phyloP scores from a whole-genome alignment of 495 filamentous ascomycete species.

The Lasiosphaeriaceae sp. region DNA sequence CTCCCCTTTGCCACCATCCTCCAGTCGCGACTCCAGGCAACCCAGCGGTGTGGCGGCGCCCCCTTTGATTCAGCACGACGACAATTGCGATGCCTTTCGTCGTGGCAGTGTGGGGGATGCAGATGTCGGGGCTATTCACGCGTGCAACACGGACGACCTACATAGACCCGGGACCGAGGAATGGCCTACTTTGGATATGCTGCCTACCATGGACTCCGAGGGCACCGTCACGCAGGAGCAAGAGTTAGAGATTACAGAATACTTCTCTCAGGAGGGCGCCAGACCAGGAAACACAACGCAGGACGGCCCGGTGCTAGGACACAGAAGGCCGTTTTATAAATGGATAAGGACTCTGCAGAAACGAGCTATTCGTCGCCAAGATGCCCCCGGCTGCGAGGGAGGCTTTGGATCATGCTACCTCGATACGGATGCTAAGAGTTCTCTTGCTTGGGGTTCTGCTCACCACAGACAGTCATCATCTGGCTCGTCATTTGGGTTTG shows the following conservation, averaged over 20 bases:
- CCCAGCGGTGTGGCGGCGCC: not conserved
- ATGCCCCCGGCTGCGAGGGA: constrained; percentile 21
- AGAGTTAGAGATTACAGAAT: constrained; percentile 20
- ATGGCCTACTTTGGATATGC: constrained; percentile 42
- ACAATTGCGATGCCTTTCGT: not conserved
- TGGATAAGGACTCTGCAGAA: constrained; percentile 57
- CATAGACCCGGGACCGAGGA: constrained; percentile 17
- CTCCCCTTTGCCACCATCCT: not conserved
- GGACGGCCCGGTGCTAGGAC: constrained; percentile 13
- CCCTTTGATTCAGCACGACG: not conserved
- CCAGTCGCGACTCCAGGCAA: not conserved
- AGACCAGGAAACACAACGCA: constrained; percentile 6
- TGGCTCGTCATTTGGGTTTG: constrained; percentile 66
- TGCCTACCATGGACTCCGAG: constrained; percentile 33
- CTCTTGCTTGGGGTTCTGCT: constrained; percentile 14
- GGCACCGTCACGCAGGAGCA: constrained; percentile 27
- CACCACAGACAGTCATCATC: constrained; percentile 60
- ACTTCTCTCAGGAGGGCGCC: constrained; percentile 20
- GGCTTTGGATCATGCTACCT: constrained; percentile 38
- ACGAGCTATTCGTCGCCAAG: constrained; percentile 40
- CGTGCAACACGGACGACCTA: constrained; percentile 12
- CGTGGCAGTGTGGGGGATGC: not conserved
- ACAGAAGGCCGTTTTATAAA: constrained; percentile 47
- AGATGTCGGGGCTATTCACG: not conserved
- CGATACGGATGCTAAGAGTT: constrained; percentile 24